Percentiles rank a stretch among this genome's conserved stretches.
phyloP scores from a whole-genome alignment of 208 protist genomes.

The Hexamita inflata region DNA sequence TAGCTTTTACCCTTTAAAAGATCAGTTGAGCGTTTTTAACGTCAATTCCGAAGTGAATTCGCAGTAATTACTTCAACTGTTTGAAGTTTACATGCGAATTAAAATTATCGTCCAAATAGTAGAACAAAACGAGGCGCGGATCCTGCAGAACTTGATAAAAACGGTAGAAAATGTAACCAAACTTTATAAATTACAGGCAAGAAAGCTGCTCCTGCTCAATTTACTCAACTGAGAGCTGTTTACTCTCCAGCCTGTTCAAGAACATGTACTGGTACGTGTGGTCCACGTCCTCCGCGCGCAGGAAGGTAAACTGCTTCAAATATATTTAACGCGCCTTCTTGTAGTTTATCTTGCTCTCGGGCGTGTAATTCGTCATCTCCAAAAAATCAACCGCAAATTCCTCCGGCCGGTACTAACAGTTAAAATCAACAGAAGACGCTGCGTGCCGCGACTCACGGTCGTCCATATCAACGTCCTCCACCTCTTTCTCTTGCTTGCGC shows the following conservation, averaged over 20 bases:
- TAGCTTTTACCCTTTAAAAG: neutral
- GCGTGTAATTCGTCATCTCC: neutral
- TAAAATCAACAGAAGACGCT: neutral
- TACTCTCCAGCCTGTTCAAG: neutral
- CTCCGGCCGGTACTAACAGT: neutral
- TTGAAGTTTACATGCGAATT: neutral
- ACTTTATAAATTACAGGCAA: neutral
- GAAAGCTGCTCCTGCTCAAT: neutral
- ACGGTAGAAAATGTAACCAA: neutral
- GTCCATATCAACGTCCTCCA: neutral
- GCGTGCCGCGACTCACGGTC: neutral
- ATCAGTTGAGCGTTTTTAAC: neutral
- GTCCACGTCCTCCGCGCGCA: neutral
- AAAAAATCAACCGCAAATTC: neutral
- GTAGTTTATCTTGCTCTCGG: neutral
- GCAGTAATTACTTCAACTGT: neutral
- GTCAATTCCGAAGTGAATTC: neutral
- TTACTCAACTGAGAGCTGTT: neutral
- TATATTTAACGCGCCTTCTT: neutral
- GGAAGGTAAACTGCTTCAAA: neutral
- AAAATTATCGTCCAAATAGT: neutral
- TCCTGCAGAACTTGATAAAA: neutral
- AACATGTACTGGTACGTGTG: neutral
- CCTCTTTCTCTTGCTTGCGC: too few species aligned
- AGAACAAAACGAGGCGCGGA: neutral